phyloP scores from a whole-genome alignment of 2,329 filamentous ascomycete species.

The Cercospora zeina region DNA sequence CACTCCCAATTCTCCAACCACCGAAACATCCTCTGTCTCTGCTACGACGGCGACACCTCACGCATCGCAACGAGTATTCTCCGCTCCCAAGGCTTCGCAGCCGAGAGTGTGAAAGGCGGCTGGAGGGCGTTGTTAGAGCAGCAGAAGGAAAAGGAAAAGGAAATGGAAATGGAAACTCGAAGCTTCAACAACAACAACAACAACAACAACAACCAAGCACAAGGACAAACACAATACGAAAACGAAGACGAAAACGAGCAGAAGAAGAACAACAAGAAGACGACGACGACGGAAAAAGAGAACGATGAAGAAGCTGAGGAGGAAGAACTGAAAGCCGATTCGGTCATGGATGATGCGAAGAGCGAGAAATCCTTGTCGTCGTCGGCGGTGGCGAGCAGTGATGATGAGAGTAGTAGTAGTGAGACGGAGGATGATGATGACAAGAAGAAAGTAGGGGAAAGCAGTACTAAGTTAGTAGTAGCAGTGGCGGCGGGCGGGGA shows the following conservation, averaged over 20 bases:
- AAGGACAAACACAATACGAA: no score
- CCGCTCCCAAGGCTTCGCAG: slow-evolving; percentile 48
- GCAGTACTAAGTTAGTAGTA: no score
- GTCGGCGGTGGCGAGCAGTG: background rate
- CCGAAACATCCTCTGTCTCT: slow-evolving; percentile 51
- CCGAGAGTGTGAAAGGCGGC: slow-evolving; percentile 22
- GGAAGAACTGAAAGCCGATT: slow-evolving; percentile 3
- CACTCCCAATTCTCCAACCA: slow-evolving; percentile 34
- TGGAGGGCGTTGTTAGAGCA: slow-evolving; percentile 6
- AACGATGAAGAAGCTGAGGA: background rate
- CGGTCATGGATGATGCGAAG: slow-evolving; percentile 11
- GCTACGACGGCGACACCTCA: slow-evolving; percentile 58
- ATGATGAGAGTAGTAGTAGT: slow-evolving; percentile 11
- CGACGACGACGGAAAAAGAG: no score
- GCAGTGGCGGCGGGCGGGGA: background rate
- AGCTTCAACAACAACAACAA: no score
- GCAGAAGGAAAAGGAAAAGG: no score
- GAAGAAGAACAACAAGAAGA: no score
- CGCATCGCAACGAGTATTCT: slow-evolving; percentile 57
- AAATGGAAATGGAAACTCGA: no score
- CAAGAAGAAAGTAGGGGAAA: background rate
- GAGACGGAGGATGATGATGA: background rate
- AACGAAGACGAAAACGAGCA: no score
- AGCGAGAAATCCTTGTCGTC: background rate
- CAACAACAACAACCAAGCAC: background rate